Evolutionary conservation across 148 eudicot species (phyloP), one percentile per base, ranked within the genome.

Genomic region (Cornus controversa): DNA sequence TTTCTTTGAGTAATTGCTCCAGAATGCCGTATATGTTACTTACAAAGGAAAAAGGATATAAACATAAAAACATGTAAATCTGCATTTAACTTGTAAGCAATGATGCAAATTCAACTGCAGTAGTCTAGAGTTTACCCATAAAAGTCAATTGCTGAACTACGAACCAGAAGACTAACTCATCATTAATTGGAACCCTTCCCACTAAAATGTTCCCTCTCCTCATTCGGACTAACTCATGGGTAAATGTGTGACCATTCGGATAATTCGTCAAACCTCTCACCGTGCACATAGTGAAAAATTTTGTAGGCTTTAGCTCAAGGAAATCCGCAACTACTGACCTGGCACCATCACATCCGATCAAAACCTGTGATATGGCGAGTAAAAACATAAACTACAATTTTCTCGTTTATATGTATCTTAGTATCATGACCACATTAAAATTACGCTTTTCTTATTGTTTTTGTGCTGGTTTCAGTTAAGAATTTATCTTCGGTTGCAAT

Each of bases 321-420:
- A 75, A 87, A 75, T 82, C 66, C 24, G 88, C 84, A 66, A 84
- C 75, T n/a, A 75, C 62, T 29, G 90, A 89, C 64, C 78, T 82
- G 26, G 89, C 81, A 67, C 92, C 90, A 77, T 89, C 92, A 69
- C 89, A 89, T 7, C 92, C 90, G 25, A 89, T 80, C 57, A 89
- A 71, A 66, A 85, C 90, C 90, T 89, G 75, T 20, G 10, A 47
- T 2, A 31, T 8, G 25, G 62, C 0, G 40, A 66, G 34, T 31
- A 31, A 31, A 1, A 31, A 31, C 34, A 31, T 31, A 31, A 31
- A 31, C 34, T 31, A 31, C 34, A 31, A 31, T 31, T 31, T 31
- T 31, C 34, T 31, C 34, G 4, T 31, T 31, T 31, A 31, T 31
- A 31, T 31, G 34, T 31, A 31, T 31, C 34, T 1, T 31, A 31